Evolutionary conservation across 2,329 filamentous ascomycete species (phyloP), one percentile per base, ranked within the genome.

Genomic region (Clarireedia paspali): DNA sequence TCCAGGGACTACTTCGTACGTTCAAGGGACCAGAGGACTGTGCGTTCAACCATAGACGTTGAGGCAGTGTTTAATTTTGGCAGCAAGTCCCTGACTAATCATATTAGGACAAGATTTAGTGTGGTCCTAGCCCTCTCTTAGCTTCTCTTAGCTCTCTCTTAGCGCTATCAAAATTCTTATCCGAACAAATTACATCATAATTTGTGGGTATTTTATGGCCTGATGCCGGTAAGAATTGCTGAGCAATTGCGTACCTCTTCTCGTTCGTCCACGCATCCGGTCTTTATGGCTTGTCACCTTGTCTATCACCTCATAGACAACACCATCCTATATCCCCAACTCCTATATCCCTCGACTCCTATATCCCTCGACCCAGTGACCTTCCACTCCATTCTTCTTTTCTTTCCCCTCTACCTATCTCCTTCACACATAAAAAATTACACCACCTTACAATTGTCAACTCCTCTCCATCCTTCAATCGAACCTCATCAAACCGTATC

Each of bases 111-210:
- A 27, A 23, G 36, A 26, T 9, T 23, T 49, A 26, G 26, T 10
- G 14, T 10, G 6, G 2, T 5, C 20, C 15, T n/a, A n/a, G 39
- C 15, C 9, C 6, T 14, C 12, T 14, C 12, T 47, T 30, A 24
- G 20, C 34, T 10, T 27, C 39, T 20, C 20, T 20, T 20, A 20
- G 20, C 20, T 20, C n/a, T 38, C 24, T 26, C 14, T 51, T 40
- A 44, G 24, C 23, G n/a, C 20, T 44, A 44, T 51, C 49, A 20
- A 36, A 17, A 12, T 34, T 27, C 46, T 36, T 20, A 38, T 46
- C 42, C 42, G 42, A 46, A 46, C 42, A 46, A 51, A 51, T 51
- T 51, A 51, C 49, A 51, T 51, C 49, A 51, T 51, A 5, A 17
- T 6, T 2, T 3, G 6, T 38, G 15, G 42, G 38, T 14, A 12